Base-by-base conservation (phyloP, 495 filamentous ascomycete species). In the Glonium stellatum region DNA sequence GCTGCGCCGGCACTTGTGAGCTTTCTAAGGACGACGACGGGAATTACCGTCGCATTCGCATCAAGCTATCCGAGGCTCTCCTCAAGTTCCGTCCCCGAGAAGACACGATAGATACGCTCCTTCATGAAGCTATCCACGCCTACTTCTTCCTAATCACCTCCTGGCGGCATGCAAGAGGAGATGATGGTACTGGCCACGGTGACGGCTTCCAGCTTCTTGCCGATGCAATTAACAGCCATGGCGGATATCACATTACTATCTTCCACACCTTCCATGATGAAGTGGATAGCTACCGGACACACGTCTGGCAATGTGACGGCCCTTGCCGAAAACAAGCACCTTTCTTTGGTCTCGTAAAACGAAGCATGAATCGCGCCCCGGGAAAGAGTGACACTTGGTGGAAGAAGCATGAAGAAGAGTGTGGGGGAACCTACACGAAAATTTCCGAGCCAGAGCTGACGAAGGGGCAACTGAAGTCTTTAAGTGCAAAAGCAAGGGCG, bases 91-190 rank as follows among this genome's bases (percentile, higher is more conserved):
- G 71, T 10, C 66, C 70, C 8, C 64, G 65, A 23, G 54, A 58
- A 12, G 70, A 73, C 53, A 68, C 67, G 0, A 59, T 72, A 44
- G 71, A 73, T 51, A 73, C 71, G 11, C 68, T 73, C n/a, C 63
- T 73, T 0, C 70, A 73, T 52, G 71, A 73, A 46, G 64, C 64
- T 18, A 73, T 72, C 22, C 71, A 73, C 46, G 71, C 71, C 8
- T 73, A 73, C 60, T 71, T 73, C 59, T 73, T 73, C 61, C 55
- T 73, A 49, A 72, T 68, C 15, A 71, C 71, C 1, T 72, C 71
- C 1, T 72, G 63, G 64, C 54, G 50, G 15, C 71, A 73, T 44
- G 66, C 63, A 9, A 66, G 71, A 12, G 68, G 65, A 19, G 71
- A 73, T 46, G 71, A 72, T 58, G 71, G 69, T 12, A 71, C 68